Conservation (phyloP, 805 yeast genomes). For the Wickerhamomyces chaumierensis region DNA sequence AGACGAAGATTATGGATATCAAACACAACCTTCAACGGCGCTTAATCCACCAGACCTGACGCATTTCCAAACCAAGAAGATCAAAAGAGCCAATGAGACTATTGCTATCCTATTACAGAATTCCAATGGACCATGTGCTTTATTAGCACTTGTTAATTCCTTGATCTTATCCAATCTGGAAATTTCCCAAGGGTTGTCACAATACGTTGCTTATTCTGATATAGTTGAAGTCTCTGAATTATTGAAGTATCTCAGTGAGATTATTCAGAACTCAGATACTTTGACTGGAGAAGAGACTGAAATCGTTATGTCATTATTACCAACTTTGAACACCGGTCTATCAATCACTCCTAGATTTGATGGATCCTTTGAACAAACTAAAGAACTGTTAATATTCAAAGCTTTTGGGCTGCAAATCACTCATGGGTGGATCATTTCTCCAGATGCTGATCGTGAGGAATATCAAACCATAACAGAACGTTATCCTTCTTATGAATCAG, state of each 20-base stretch:
- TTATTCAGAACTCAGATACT: conserved; percentile 22
- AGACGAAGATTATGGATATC: no score
- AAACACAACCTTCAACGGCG: no score
- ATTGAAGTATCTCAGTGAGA: conserved; percentile 38
- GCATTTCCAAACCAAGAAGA: conserved; percentile 9
- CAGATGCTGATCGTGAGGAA: conserved; percentile 14
- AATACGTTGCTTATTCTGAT: conserved; percentile 20
- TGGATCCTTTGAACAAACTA: conserved; percentile 43
- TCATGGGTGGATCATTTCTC: conserved; percentile 79
- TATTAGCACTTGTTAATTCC: conserved; percentile 67
- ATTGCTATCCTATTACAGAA: conserved; percentile 61
- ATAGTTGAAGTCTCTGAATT: conserved; percentile 28
- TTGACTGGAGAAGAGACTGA: conserved; percentile 23
- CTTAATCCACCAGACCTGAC: not conserved
- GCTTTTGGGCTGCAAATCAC: conserved; percentile 48
- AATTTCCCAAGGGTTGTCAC: conserved; percentile 18
- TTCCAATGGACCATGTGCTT: conserved; percentile 80
- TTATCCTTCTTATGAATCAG: conserved; percentile 41
- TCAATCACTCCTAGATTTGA: conserved; percentile 61
- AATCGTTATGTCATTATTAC: conserved; percentile 42
- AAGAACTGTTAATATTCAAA: conserved; percentile 45
- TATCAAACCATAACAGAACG: conserved; percentile 26
- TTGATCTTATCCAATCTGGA: conserved; percentile 38
- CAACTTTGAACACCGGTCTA: conserved; percentile 58
- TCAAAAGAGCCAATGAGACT: conserved; percentile 12